Base-by-base conservation (phyloP, 2,329 filamentous ascomycete species). In the Ceratocystis lukuohia region DNA sequence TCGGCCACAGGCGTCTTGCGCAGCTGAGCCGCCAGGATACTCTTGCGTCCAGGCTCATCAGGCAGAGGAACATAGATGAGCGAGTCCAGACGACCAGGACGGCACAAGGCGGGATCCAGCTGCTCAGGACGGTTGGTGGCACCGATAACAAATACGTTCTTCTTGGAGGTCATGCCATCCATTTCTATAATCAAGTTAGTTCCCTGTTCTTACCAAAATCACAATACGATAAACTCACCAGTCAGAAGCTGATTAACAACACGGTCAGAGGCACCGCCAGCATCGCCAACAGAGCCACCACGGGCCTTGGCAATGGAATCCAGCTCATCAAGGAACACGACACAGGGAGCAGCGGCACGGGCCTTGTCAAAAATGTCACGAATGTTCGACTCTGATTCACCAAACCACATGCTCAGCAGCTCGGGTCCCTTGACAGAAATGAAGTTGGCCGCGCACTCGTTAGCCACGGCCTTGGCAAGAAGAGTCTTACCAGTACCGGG, bases 401-500 rank as follows among this genome's bases (percentile, higher is more conserved):
- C 94, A 75, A 99, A 99, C 94, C 94, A 99, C 94, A 99, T 99
- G 77, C 91, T 96, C 73, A 99, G 85, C 73, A 99, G 83, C 77
- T 99, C 94, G 67, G 94, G 95, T 69, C 94, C 94, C 86, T 99
- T 99, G 78, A 99, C 88, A 50, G 94, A 99, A 76, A 99, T 97
- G 81, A 99, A 99, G 82, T 99, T 99, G 83, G 94, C 94, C 69
- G 94, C 89, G 75, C 92, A 97, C 82, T 99, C 94, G 79, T 97
- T 99, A 79, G 94, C 94, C 71, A 99, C 94, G 72, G 94, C 94
- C 85, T 99, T 99, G 76, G 94, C 94, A 80, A 99, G 88, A 82
- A 99, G 86, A 69, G 94, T 99, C 84, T 99, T 99, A 96, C 94
- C 94, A 75, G 95, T 99, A 93, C 94, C 94, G 72, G 94, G 94